Conservation (phyloP, 306 rosid genomes). For the Sophora flavescens region DNA sequence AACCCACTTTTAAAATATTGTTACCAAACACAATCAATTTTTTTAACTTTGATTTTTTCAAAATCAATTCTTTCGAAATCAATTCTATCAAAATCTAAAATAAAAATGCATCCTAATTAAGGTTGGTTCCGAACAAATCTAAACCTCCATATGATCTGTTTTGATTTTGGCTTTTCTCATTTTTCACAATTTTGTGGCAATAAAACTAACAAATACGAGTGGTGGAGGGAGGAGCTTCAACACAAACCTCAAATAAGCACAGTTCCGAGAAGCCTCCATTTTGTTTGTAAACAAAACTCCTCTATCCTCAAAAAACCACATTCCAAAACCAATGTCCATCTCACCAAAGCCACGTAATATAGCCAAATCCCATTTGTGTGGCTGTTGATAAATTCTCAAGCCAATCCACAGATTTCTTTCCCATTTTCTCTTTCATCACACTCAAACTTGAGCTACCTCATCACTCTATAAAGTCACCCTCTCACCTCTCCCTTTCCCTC, state of each 20-base stretch:
- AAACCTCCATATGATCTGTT: neutral
- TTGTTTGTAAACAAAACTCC: constrained; percentile 36
- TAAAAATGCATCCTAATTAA: neutral
- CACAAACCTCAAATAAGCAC: constrained; percentile 40
- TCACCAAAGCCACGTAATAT: constrained; percentile 52
- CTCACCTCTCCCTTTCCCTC: constrained; percentile 41
- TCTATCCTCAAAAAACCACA: constrained; percentile 1
- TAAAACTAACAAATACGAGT: constrained; percentile 28
- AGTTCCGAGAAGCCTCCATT: constrained; percentile 52
- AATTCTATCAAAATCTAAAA: too few species aligned
- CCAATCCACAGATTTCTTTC: constrained; percentile 43
- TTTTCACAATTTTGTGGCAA: neutral
- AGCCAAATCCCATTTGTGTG: constrained; percentile 44
- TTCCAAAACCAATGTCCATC: constrained; percentile 48
- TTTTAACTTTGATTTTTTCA: too few species aligned
- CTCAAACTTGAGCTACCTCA: neutral
- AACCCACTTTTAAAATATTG: too few species aligned
- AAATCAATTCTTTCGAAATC: too few species aligned
- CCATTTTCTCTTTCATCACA: neutral
- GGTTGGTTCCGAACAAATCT: neutral
- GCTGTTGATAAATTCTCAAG: constrained; percentile 46
- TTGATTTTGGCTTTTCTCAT: neutral
- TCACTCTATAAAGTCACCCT: constrained; percentile 45
- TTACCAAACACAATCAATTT: too few species aligned
- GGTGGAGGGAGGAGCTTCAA: constrained; percentile 40